Evolutionary conservation across 2,329 filamentous ascomycete species (phyloP).

Genomic region (Chrysosphaeria jannelii): DNA sequence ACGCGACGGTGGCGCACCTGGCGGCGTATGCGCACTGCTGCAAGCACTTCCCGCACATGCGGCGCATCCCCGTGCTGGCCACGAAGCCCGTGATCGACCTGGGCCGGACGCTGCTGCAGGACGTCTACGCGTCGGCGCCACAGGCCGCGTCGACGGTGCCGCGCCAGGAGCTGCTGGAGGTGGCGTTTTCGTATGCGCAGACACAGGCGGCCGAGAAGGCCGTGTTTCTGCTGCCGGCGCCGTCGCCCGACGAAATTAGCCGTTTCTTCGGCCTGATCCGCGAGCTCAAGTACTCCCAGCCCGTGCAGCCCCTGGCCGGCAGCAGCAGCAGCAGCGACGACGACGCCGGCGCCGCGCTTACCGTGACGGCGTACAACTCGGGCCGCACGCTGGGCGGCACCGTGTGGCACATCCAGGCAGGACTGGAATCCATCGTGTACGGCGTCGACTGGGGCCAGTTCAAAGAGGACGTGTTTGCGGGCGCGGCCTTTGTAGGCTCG

Average conservation of each 20-base stretch:
- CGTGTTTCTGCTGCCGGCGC: constrained; percentile 29
- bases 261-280: constrained; percentile 77
- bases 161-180: constrained; percentile 36
- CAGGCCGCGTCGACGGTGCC: constrained; percentile 66
- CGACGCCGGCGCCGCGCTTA: no score
- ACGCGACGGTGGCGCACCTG: constrained; percentile 72
- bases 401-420: constrained; percentile 96
- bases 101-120: constrained; percentile 67
- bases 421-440: constrained; percentile 87
- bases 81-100: constrained; percentile 82
- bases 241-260: constrained; percentile 66
- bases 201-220: constrained; percentile 18
- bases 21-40: constrained; percentile 90
- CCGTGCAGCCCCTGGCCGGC: constrained; percentile 73
- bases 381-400: constrained; percentile 89
- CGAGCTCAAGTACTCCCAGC: constrained; percentile 86
- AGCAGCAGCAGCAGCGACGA: no score
- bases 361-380: constrained; percentile 87
- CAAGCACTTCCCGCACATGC: constrained; percentile 81
- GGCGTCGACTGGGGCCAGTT: constrained; percentile 96
- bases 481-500: constrained; percentile 76
- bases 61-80: constrained; percentile 77
- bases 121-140: constrained; percentile 72
- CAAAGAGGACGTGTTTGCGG: constrained; percentile 80
- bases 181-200: constrained; percentile 22